Base-by-base conservation (phyloP, 148 eudicot species). In the Camellia sinensis region DNA sequence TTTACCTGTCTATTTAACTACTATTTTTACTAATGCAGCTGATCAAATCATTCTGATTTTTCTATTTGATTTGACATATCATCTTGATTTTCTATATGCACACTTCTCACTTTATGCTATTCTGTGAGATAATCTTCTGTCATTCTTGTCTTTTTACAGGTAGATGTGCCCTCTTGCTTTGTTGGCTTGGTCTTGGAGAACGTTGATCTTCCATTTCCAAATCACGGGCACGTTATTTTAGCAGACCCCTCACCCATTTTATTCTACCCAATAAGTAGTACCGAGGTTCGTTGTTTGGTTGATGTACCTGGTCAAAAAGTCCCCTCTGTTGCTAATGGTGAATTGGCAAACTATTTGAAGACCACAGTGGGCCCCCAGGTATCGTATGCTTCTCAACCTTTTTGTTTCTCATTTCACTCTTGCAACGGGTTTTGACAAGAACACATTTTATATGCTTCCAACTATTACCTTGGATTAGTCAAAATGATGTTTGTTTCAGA, bases 281-380 rank as follows among this genome's bases (percentile, higher is more conserved):
- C 87, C 12, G 97, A 92, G 77, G 81, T 90, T 67, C 97, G 93
- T 5, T 93, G 93, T 79, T 82, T 93, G 82, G 91, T 91, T 77
- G 94, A 91, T 82, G 86, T 93, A 52, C 93, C 92, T 19, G 97
- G 91, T 12, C 84, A 87, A 22, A 92, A 88, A 86, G 74, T 92
- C 68, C 97, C 97, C 83, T 87, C 97, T 53, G 73, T 90, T 67
- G 87, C 91, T 17, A 92, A 87, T 87, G 97, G 97, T 75, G 93
- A 90, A 76, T 89, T 92, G 92, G 91, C 93, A 48, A 79, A 84
- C 19, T 92, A 90, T 80, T 78, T 92, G 78, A 90, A 88, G 73
- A 85, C 88, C n/a, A 83, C 79, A 22, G 92, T 92, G 60, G 93
- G 90, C 78, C 92, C 97, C 82, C 97, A 92, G 97, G 93, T 90